Base-by-base conservation (phyloP, 345 rosid genomes). In the Aegle marmelos region DNA sequence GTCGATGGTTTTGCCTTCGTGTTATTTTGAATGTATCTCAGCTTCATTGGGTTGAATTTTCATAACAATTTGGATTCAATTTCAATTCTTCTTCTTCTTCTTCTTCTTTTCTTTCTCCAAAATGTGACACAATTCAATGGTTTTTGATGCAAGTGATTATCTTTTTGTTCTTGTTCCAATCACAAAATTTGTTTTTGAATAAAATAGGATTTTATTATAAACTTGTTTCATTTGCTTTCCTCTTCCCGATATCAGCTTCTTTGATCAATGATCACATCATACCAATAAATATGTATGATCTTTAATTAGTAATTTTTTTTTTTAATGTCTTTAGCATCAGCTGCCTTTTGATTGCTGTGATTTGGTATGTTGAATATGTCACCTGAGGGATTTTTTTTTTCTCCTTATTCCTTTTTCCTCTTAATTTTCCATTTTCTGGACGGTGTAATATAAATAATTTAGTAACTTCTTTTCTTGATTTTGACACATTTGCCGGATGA, bases 31-130 rank as follows among this genome's bases (percentile, higher is more conserved):
- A 36, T 73, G 36, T 45, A 66, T 73, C 68, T 73, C 27, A 56
- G 27, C 59, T 73, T 73, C 73, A 33, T 30, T 73, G 37, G 25
- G 13, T 68, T 65, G 56, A 57, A 67, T 76, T 76, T 24, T 16
- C 56, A 22, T 79, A 65, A 41, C 7, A 34, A 34, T 72, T 36
- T 39, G 21, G 27, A 41, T 37, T 28, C 57, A 25, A 66, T 70
- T 30, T 39, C 56, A 17, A 21, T 30, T 57, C 24, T 37, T 24
- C 13, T 30, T 19, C 27, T 36, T 9, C 21, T n/a, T 57, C 24
- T 27, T 41, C 14, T 16, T 6, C 16, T 57, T 19, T 27, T 41
- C 14, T 16, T 6, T 2, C 28, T 70, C n/a, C 59, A 33, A 58
- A 24, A 33, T 72, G 33, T 48, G 67, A 59, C 59, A 16, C 19